phyloP scores from a whole-genome alignment of 768 basidiomycete species.

The Hericium alpestre region DNA sequence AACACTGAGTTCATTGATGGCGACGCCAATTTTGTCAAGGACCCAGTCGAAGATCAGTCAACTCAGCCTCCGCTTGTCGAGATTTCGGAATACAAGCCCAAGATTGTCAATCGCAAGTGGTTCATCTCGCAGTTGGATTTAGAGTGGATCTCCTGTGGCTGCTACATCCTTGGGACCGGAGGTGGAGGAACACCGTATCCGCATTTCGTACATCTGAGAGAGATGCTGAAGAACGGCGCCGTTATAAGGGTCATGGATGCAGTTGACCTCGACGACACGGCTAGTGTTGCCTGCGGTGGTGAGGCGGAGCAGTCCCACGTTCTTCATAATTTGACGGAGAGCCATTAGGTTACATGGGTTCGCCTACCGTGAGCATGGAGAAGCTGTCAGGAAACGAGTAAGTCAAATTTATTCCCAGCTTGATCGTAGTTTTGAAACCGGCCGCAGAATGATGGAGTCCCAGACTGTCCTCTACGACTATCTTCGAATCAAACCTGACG shows the following conservation, averaged over 20 bases:
- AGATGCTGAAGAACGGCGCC: constrained; percentile 41
- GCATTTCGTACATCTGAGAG: constrained; percentile 37
- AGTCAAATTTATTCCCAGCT: constrained; percentile 1
- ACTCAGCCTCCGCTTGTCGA: background rate
- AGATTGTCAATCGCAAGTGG: constrained; percentile 31
- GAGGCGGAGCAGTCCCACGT: background rate
- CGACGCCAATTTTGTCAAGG: background rate
- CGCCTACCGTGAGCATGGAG: constrained; percentile 26
- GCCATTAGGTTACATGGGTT: constrained; percentile 30
- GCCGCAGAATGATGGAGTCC: background rate
- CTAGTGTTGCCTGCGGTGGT: constrained; percentile 5
- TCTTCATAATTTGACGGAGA: constrained; percentile 5
- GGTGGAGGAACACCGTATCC: constrained; percentile 54
- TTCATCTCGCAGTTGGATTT: constrained; percentile 35
- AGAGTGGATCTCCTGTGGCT: constrained; percentile 54
- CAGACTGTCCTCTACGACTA: constrained; percentile 13
- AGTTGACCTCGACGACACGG: constrained; percentile 31
- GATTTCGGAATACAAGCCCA: constrained; percentile 16
- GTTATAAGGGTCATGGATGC: constrained; percentile 36
- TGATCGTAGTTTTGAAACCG: background rate
- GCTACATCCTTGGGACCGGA: constrained; percentile 51
- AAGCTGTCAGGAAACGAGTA: constrained; percentile 28
- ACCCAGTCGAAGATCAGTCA: background rate
- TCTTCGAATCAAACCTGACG: constrained; percentile 15
- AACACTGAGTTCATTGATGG: background rate